Evolutionary conservation across 2,329 filamentous ascomycete genomes (phyloP).

Genomic region (Colletotrichum salicis): DNA sequence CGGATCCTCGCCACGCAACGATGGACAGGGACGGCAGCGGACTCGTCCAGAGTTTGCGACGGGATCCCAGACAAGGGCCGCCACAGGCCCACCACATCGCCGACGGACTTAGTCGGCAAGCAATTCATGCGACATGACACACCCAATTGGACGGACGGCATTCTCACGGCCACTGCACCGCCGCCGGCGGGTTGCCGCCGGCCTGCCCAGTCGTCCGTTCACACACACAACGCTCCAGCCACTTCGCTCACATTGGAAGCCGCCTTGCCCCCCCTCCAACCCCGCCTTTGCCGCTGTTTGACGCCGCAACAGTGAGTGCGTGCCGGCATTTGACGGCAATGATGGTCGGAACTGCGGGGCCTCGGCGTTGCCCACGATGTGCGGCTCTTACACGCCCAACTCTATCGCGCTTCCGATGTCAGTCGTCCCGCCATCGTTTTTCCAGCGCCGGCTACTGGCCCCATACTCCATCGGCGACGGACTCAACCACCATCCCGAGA

Average conservation of each 20-base stretch:
- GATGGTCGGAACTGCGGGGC: not conserved
- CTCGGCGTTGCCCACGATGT: conserved; percentile 5
- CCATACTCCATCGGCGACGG: not conserved
- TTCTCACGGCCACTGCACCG: not conserved
- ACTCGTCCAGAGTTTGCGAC: not conserved
- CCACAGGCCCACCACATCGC: not conserved
- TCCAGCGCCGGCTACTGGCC: not conserved
- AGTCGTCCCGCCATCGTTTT: not conserved
- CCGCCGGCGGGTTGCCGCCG: conserved; percentile 19
- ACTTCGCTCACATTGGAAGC: not conserved
- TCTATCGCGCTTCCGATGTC: conserved; percentile 7
- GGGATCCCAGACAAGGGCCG: not conserved
- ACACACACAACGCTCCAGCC: not conserved
- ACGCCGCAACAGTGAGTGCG: not conserved
- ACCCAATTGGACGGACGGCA: not conserved
- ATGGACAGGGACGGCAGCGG: not conserved
- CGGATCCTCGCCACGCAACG: not conserved
- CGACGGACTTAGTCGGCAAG: not conserved
- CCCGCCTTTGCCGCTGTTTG: not conserved
- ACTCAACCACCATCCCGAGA: not conserved
- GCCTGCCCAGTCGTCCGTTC: not conserved
- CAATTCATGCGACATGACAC: not conserved
- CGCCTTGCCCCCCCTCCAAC: too few species aligned
- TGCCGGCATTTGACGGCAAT: not conserved
- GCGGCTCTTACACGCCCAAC: not conserved